Percentiles rank a stretch among this genome's conserved stretches.
Conservation (phyloP, 108 stramenopile genomes). For the Bacterosira constricta region DNA sequence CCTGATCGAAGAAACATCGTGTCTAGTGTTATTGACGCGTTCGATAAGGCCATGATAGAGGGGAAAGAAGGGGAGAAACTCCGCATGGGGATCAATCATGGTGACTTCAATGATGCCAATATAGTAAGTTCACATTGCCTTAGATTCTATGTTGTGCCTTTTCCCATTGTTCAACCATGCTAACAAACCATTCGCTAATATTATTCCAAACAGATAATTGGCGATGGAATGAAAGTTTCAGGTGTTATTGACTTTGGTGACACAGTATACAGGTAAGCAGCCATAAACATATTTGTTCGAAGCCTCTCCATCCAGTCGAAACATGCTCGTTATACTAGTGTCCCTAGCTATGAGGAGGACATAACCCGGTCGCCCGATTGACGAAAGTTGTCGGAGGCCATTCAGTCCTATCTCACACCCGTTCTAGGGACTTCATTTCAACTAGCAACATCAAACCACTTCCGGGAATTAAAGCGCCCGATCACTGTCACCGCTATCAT, state of each 20-base stretch:
- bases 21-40: conserved; percentile 65
- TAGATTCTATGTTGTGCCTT: background rate
- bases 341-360: conserved; percentile 54
- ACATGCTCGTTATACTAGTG: conserved; percentile 81
- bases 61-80: conserved; percentile 51
- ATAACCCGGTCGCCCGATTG: conserved; percentile 79
- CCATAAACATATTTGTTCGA: background rate
- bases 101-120: conserved; percentile 92
- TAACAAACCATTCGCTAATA: background rate
- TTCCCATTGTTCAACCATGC: background rate
- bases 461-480: conserved; percentile 90
- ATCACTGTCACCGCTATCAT: conserved; percentile 91
- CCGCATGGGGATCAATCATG: conserved; percentile 56
- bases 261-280: conserved; percentile 80
- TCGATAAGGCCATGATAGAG: conserved; percentile 64
- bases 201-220: background rate
- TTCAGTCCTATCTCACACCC: conserved; percentile 43
- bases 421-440: conserved; percentile 84
- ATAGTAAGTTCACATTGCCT: conserved; percentile 46
- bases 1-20: conserved; percentile 53
- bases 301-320: background rate
- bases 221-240: conserved; percentile 44
- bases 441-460: conserved; percentile 85
- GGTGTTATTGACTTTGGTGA: conserved; percentile 94
- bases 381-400: conserved; percentile 86